Evolutionary conservation across 78 protist species (phyloP).

Genomic region (Polysphondylium violaceum): DNA sequence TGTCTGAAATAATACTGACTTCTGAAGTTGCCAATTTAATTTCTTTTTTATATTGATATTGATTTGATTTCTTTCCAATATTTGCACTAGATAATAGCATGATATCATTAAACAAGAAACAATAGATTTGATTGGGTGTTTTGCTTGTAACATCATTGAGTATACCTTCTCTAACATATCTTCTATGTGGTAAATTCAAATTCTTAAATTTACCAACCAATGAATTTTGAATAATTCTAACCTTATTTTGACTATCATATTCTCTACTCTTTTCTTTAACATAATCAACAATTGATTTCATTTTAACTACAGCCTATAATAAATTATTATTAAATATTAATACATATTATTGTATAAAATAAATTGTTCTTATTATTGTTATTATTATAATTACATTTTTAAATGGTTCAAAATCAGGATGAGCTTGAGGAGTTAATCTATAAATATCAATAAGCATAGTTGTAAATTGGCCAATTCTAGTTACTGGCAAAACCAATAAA

Average conservation of each 20-base stretch:
- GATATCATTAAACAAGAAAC: constrained; percentile 62
- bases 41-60: constrained; percentile 11
- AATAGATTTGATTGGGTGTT: constrained; percentile 10
- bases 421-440: constrained; percentile 33
- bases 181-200: constrained; percentile 72
- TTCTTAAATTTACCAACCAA: constrained; percentile 61
- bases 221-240: constrained; percentile 47
- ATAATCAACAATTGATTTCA: constrained; percentile 70
- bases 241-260: constrained; percentile 68
- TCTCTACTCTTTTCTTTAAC: constrained; percentile 71
- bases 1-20: neutral
- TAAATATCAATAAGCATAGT: constrained; percentile 15
- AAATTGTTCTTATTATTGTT: neutral
- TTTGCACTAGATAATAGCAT: constrained; percentile 13
- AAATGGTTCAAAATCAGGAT: constrained; percentile 50
- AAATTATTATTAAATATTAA: neutral
- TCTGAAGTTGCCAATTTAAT: constrained; percentile 28
- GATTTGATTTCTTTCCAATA: constrained; percentile 26
- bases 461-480: constrained; percentile 62
- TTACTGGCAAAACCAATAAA: constrained; percentile 42
- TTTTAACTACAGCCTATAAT: constrained; percentile 51
- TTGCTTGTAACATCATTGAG: constrained; percentile 7
- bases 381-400: constrained; percentile 13
- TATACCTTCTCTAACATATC: constrained; percentile 52
- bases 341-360: neutral